These are phyloP conservation scores for Spergularia bocconei DNA, from an alignment of 148 eudicot species.

Conservation along the genomic window DNA sequence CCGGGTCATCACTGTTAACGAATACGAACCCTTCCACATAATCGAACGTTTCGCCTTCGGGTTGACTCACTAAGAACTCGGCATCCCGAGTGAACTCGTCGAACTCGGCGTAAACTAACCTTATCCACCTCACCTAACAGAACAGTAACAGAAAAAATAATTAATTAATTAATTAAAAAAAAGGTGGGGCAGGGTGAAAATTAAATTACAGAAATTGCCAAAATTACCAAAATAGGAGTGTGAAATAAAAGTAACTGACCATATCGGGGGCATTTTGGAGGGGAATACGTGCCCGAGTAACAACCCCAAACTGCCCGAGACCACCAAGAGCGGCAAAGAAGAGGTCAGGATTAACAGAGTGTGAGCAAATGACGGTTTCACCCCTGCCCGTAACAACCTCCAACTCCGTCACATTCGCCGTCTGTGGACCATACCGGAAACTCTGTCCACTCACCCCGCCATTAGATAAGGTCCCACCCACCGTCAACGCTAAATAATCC, in stretches of 20 bases:
- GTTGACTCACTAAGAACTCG: constrained; percentile 56
- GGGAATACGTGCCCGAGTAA: constrained; percentile 68
- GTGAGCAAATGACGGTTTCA: constrained; percentile 54
- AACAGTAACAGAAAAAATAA: background rate
- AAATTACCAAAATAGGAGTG: no score
- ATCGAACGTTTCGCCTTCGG: constrained; percentile 48
- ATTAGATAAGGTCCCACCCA: constrained; percentile 83
- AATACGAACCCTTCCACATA: constrained; percentile 86
- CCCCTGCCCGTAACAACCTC: constrained; percentile 90
- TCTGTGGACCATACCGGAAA: constrained; percentile 75
- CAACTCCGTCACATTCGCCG: constrained; percentile 64
- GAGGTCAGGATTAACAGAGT: constrained; percentile 37
- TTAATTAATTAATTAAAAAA: background rate
- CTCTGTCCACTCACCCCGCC: constrained; percentile 92
- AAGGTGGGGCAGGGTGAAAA: background rate
- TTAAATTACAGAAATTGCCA: no score
- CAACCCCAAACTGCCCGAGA: constrained; percentile 85
- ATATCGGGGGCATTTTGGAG: constrained; percentile 65
- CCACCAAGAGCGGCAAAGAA: constrained; percentile 79
- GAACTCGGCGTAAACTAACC: constrained; percentile 74
- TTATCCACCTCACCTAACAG: constrained; percentile 87
- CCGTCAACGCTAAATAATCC: constrained; percentile 74
- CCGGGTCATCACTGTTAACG: constrained; percentile 72
- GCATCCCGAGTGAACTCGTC: constrained; percentile 71
- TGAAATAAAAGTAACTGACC: constrained; percentile 34